Evolutionary conservation across 257 asterid genomes (phyloP), one percentile per base, ranked within the genome.

Genomic region (Vinca minor): DNA sequence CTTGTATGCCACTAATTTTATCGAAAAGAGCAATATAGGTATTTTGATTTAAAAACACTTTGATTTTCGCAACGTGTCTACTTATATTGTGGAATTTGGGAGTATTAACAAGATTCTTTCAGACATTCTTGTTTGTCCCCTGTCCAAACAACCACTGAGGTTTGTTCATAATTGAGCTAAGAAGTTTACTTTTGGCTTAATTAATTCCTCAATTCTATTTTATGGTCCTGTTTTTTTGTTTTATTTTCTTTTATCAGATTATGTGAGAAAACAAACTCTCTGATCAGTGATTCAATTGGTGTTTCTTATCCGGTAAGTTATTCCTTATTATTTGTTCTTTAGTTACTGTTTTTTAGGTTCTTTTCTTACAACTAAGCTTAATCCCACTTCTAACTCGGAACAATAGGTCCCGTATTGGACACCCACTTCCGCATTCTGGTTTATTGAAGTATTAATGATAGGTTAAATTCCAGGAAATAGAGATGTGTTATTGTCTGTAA

Each of bases 111-210:
- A 70, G 62, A 67, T 82, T 36, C 78, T 88, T 5, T 39, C 74
- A 3, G 89, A 86, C 56, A 71, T 82, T 5, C 77, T 88, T 12
- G 88, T 85, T 48, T 88, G 96, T 68, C 96, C 95, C 14, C 83
- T 88, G 46, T 85, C 96, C 70, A 88, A 88, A 62, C 85, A 82
- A 69, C 87, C 96, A 44, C 63, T 88, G 34, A 79, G 79, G 84
- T 76, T n/a, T n/a, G n/a, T n/a, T n/a, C n/a, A n/a, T n/a, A n/a
- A n/a, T n/a, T n/a, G n/a, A n/a, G n/a, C n/a, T n/a, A n/a, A 28
- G 5, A 36, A 39, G 15, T 36, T 44, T n/a, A 20, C 31, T 49
- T n/a, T 63, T 52, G 18, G 35, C 28, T 28, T 48, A 50, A 36
- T 38, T n/a, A 36, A 23, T 8, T 4, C 23, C 21, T 9, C 21